Conservation (phyloP, 768 basidiomycete species). For the Trametes maxima region DNA sequence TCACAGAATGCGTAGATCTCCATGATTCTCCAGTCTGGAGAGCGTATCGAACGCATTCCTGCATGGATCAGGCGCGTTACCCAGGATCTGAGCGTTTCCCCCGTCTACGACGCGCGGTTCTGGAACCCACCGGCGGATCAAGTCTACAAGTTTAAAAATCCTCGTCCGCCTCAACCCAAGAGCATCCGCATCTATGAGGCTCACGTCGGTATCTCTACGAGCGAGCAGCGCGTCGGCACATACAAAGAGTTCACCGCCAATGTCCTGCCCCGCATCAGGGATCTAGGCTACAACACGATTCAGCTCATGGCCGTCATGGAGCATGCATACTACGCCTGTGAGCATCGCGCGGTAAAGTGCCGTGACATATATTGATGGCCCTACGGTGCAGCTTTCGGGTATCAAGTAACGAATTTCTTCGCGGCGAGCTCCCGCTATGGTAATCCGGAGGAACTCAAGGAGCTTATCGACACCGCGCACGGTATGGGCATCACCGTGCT, state of each 20-base stretch:
- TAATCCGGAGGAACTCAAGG: slow-evolving; percentile 92
- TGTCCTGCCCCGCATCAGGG: slow-evolving; percentile 83
- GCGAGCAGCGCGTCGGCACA: slow-evolving; percentile 85
- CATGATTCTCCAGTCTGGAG: slow-evolving; percentile 78
- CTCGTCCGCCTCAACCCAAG: slow-evolving; percentile 64
- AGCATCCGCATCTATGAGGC: slow-evolving; percentile 91
- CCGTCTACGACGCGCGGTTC: slow-evolving; percentile 95
- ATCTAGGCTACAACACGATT: slow-evolving; percentile 94
- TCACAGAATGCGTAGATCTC: slow-evolving; percentile 63
- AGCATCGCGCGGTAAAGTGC: slow-evolving; percentile 34
- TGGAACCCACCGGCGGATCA: slow-evolving; percentile 89
- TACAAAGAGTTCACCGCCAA: slow-evolving; percentile 94
- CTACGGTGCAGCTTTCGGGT: slow-evolving; percentile 79
- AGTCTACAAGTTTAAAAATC: slow-evolving; percentile 81
- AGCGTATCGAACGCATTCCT: slow-evolving; percentile 88
- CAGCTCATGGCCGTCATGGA: slow-evolving; percentile 99
- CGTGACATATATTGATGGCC: neutral
- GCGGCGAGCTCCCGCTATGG: slow-evolving; percentile 97
- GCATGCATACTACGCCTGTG: slow-evolving; percentile 97
- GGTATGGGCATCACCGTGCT: slow-evolving; percentile 91
- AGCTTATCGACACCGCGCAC: slow-evolving; percentile 94
- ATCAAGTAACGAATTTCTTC: slow-evolving; percentile 97
- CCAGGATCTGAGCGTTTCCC: slow-evolving; percentile 87
- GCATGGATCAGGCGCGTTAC: slow-evolving; percentile 96
- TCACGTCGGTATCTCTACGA: slow-evolving; percentile 94